Evolutionary conservation across 2,329 filamentous ascomycete genomes (phyloP), one percentile per base, ranked within the genome.

Genomic region (Aspergillus sp.): DNA sequence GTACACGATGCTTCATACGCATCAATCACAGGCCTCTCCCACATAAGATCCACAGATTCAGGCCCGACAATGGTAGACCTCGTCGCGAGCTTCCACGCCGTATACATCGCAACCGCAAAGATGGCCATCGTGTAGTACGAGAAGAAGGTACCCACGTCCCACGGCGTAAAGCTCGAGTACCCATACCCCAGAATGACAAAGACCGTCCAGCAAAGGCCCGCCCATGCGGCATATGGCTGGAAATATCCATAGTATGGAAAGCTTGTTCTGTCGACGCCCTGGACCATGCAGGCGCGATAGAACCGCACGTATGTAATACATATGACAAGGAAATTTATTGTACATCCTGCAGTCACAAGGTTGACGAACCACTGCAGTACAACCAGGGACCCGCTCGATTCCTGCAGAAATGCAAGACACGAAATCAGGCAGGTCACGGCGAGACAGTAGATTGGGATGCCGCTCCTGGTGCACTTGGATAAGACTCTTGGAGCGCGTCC

Each of bases 81-180:
- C 74, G 85, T 84, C 67, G 84, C 13, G 1, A 89, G n/a, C 74
- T 89, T 90, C 84, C 85, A 90, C 63, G 76, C 76, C 26, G 80
- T 55, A 66, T 81, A 88, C 18, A 84, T 70, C 26, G 83, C 65
- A 5, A 80, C 77, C 0, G 80, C 78, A 24, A 86, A 70, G 5
- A 85, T 67, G 55, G 81, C 73, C 80, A 85, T 83, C 39, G 80
- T 79, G 70, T 84, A 85, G 73, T 82, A 83, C 30, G 76, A 64
- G 69, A 78, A 77, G 66, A 77, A 77, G 53, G 65, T 74, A 8
- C 22, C 43, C 4, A 45, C 43, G 12, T 45, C 22, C 43, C 43
- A 45, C 20, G 43, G 43, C 18, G 24, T 45, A 20, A 45, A 45
- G 20, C 43, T 45, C 11, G 43, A 45, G 9, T 45, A 45, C n/a